Percentiles rank a stretch among this genome's conserved stretches.
phyloP scores from a whole-genome alignment of 768 basidiomycete species.

The Boletus pseudo-olivaceus region DNA sequence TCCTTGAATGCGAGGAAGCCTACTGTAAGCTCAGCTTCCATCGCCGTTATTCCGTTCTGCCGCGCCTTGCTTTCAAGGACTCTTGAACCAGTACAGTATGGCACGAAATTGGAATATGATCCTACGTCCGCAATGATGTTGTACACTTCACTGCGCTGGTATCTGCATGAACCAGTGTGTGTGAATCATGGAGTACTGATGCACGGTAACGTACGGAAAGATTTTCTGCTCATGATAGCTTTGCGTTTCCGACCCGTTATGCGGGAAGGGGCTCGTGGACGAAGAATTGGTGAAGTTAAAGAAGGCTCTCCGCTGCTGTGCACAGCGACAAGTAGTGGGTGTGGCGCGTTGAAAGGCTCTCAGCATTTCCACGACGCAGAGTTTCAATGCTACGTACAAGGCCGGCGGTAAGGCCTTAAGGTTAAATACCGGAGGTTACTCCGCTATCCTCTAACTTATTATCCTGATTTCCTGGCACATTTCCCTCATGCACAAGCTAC shows the following conservation, averaged over 20 bases:
- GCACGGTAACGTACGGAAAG: conserved; percentile 66
- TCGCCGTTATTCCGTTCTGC: conserved; percentile 39
- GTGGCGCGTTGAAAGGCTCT: conserved; percentile 9
- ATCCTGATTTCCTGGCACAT: neutral
- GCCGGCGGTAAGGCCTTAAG: no score
- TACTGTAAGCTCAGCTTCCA: conserved; percentile 85
- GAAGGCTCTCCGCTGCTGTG: conserved; percentile 30
- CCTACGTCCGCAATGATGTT: conserved; percentile 82
- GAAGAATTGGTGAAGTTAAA: conserved; percentile 54
- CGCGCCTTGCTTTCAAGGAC: conserved; percentile 41
- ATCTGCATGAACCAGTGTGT: conserved; percentile 45
- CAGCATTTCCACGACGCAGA: conserved; percentile 17
- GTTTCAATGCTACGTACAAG: neutral
- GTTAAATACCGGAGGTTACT: neutral
- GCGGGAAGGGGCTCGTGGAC: conserved; percentile 38
- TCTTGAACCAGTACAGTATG: conserved; percentile 77
- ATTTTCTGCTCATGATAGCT: conserved; percentile 81
- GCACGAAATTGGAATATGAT: conserved; percentile 83
- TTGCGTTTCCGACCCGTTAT: conserved; percentile 41
- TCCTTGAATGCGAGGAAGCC: conserved; percentile 87
- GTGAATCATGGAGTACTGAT: conserved; percentile 7
- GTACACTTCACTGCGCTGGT: conserved; percentile 76
- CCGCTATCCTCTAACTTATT: neutral
- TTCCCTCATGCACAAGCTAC: neutral
- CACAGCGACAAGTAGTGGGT: neutral